These are phyloP conservation scores for Citrus mangshanensis DNA, from an alignment of 345 rosid genomes.

Conservation along the genomic window DNA sequence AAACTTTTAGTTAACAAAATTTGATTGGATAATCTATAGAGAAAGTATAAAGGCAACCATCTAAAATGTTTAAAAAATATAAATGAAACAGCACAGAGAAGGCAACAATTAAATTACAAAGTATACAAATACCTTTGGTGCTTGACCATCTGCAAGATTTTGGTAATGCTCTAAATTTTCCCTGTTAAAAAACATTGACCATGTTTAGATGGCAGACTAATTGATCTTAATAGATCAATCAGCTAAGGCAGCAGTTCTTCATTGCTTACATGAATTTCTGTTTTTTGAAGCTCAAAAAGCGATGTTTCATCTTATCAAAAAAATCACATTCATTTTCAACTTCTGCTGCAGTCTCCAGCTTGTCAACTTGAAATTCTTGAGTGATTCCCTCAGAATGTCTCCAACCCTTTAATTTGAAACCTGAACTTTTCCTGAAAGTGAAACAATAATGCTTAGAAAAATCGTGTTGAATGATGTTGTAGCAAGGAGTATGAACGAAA, in stretches of 20 bases:
- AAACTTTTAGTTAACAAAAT: constrained; percentile 24
- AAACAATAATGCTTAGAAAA: constrained; percentile 1
- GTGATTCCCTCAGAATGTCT: constrained; percentile 34
- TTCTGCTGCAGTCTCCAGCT: constrained; percentile 24
- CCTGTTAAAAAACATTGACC: constrained; percentile 42
- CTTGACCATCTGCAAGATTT: constrained; percentile 66
- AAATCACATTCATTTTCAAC: constrained; percentile 34
- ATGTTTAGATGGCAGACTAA: constrained; percentile 14
- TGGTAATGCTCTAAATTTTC: constrained; percentile 62
- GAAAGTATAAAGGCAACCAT: neutral
- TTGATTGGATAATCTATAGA: neutral
- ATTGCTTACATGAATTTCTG: constrained; percentile 63
- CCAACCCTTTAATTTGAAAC: constrained; percentile 36
- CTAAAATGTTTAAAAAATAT: neutral
- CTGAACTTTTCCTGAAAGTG: constrained; percentile 34
- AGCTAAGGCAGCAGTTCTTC: neutral
- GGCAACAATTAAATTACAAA: neutral
- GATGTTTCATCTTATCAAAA: constrained; percentile 59
- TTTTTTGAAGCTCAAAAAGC: constrained; percentile 68
- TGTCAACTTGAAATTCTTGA: constrained; percentile 32
- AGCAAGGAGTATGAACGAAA: constrained; percentile 13
- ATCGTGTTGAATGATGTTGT: neutral
- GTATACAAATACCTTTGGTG: constrained; percentile 57
- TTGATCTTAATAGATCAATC: constrained; percentile 5
- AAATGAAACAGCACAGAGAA: neutral